phyloP scores from a whole-genome alignment of 805 yeast species.

The Kurtzmaniella cleridarum region DNA sequence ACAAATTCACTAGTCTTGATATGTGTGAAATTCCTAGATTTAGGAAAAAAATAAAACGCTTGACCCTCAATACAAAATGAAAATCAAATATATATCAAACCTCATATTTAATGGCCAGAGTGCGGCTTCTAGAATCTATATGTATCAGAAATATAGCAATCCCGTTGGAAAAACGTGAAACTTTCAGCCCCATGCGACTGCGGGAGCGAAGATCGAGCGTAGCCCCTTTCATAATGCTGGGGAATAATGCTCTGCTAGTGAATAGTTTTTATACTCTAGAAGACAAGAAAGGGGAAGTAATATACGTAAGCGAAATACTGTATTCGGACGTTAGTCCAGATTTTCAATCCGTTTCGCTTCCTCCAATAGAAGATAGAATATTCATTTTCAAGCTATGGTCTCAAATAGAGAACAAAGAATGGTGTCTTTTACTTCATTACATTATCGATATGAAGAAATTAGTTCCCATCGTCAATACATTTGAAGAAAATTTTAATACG shows the following conservation, averaged over 20 bases:
- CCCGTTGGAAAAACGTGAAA: no score
- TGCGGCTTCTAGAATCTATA: no score
- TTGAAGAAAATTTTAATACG: neutral
- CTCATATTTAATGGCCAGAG: no score
- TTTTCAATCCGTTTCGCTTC: constrained; percentile 2
- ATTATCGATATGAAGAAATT: constrained; percentile 1
- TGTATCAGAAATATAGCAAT: no score
- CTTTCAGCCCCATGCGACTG: no score
- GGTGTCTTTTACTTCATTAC: neutral
- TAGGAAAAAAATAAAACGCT: no score
- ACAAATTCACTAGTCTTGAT: no score
- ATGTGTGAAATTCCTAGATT: no score
- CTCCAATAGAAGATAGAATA: neutral
- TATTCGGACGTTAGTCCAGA: constrained; percentile 1
- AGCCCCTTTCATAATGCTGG: no score
- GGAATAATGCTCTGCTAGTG: neutral
- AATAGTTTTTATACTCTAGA: constrained; percentile 1
- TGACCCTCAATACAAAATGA: no score
- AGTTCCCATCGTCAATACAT: neutral
- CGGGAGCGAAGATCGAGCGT: no score
- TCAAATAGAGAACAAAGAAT: neutral
- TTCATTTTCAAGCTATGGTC: neutral
- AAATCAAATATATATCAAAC: no score
- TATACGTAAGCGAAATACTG: constrained; percentile 2
- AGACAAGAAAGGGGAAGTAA: neutral